Base-by-base conservation (phyloP, 2,329 filamentous ascomycete genomes). In the Fusarium nurragi region DNA sequence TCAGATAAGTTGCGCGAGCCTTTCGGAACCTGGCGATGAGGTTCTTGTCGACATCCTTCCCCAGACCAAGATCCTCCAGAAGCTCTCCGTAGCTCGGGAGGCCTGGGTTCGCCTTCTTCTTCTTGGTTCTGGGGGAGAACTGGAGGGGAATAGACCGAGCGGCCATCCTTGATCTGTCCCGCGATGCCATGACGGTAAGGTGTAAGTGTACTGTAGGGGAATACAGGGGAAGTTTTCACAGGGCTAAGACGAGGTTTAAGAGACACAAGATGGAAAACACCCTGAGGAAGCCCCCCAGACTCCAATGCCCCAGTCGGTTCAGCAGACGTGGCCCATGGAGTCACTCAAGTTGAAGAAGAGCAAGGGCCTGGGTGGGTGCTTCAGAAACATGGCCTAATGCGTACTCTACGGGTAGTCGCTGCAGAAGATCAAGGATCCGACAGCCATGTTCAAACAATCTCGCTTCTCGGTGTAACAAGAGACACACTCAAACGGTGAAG, bases 11-110 rank as follows among this genome's bases (percentile, higher is more conserved):
- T 14, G 3, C 12, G 23, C 36, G 34, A 14, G 28, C n/a, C 3
- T 3, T 2, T 12, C 23, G 19, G 40, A 60, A 60, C 16, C 21
- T 16, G 9, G 11, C 5, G 5, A 19, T 13, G 4, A 22, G 4
- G 13, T 2, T 4, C 10, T 30, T 37, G 12, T 46, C 46, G 7
- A 19, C 14, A 21, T 14, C 5, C n/a, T 36, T 22, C 12, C 54
- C 54, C 5, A 60, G 13, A 8, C 56, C 56, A 26, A 54, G 51
- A 14, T 54, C 51, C 21, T 10, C 11, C 21, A 40, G 19, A 6
- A 54, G 44, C 9, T 43, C 18, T n/a, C 34, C 36, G 43, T 34
- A 34, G 32, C 16, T n/a, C 10, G 32, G 32, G 32, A 34, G 32
- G 3, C 10, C 32, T n/a, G 32, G n/a, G 36, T 14, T 26, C 37